A percentile compares a stretch with the other conserved stretches of the same genome.
phyloP scores from a whole-genome alignment of 1,139 yeast genomes.

The Arxiozyma telluris region DNA sequence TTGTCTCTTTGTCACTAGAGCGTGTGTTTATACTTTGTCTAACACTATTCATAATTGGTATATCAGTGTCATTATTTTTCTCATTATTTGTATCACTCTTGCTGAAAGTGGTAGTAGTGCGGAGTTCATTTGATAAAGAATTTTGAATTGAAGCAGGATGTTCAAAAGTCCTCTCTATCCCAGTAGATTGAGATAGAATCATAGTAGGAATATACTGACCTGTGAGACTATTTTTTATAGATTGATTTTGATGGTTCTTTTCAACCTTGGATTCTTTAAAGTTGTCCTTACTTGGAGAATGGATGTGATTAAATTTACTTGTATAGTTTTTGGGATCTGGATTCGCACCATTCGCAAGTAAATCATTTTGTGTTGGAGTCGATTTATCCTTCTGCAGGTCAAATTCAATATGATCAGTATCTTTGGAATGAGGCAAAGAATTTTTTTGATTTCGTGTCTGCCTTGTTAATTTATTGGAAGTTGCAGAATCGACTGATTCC shows the following conservation, averaged over 20 bases:
- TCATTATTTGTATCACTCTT: not conserved
- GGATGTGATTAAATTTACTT: not conserved
- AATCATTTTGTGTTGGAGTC: not conserved
- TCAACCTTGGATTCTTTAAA: not conserved
- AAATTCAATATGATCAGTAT: not conserved
- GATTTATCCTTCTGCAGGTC: not conserved
- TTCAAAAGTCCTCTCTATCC: slow-evolving; percentile 36
- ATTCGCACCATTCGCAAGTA: not conserved
- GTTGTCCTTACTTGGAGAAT: not conserved
- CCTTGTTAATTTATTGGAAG: slow-evolving; percentile 10
- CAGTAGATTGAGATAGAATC: slow-evolving; percentile 44
- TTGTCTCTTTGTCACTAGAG: not conserved
- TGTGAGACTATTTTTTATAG: not conserved
- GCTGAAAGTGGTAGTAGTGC: not conserved
- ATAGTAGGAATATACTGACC: slow-evolving; percentile 34
- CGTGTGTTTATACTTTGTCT: not conserved
- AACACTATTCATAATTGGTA: not conserved
- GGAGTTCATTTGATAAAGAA: slow-evolving; percentile 11
- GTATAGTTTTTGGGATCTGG: not conserved
- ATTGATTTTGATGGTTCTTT: not conserved
- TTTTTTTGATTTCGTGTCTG: slow-evolving; percentile 4
- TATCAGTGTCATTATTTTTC: not conserved
- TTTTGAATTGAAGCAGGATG: slow-evolving; percentile 31
- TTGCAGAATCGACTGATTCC: slow-evolving; percentile 1
- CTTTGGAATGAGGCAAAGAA: not conserved